These are phyloP conservation scores for Agrocybe pediades DNA, from an alignment of 768 basidiomycete genomes.

Conservation along the genomic window DNA sequence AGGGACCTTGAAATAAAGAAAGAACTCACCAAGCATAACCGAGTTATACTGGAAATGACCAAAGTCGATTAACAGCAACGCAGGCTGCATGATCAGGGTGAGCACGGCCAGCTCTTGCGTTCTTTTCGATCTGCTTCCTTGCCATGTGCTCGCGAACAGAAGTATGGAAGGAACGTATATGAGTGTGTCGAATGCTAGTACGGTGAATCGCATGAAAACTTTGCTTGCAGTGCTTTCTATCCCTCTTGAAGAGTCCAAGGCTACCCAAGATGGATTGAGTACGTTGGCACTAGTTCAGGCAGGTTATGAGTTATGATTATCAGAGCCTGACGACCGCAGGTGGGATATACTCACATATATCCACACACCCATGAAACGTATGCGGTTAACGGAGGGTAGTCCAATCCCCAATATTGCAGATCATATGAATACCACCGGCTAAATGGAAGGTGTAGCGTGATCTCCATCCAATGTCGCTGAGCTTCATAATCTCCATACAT, in stretches of 20 bases:
- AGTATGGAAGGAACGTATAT: constrained; percentile 77
- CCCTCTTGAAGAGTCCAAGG: constrained; percentile 67
- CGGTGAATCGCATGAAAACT: constrained; percentile 80
- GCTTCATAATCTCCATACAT: constrained; percentile 95
- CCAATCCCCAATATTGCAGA: constrained; percentile 89
- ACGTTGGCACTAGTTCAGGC: constrained; percentile 30
- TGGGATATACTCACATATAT: constrained; percentile 52
- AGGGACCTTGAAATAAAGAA: not conserved
- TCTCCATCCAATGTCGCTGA: constrained; percentile 94
- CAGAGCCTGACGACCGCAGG: not conserved
- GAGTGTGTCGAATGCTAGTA: constrained; percentile 65
- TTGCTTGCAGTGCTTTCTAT: constrained; percentile 68
- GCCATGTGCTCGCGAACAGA: constrained; percentile 68
- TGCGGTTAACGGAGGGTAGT: constrained; percentile 93
- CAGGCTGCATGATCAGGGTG: constrained; percentile 80
- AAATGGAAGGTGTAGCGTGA: constrained; percentile 76
- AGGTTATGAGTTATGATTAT: not conserved
- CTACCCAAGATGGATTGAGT: constrained; percentile 68
- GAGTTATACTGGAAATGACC: constrained; percentile 98
- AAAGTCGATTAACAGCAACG: constrained; percentile 82
- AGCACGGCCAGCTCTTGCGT: constrained; percentile 76
- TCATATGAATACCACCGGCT: constrained; percentile 88
- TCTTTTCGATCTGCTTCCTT: constrained; percentile 67
- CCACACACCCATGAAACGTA: constrained; percentile 88
- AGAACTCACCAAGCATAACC: constrained; percentile 78